Base-by-base conservation (phyloP, 169 alveolate genomes). In the Plasmodium sp. region DNA sequence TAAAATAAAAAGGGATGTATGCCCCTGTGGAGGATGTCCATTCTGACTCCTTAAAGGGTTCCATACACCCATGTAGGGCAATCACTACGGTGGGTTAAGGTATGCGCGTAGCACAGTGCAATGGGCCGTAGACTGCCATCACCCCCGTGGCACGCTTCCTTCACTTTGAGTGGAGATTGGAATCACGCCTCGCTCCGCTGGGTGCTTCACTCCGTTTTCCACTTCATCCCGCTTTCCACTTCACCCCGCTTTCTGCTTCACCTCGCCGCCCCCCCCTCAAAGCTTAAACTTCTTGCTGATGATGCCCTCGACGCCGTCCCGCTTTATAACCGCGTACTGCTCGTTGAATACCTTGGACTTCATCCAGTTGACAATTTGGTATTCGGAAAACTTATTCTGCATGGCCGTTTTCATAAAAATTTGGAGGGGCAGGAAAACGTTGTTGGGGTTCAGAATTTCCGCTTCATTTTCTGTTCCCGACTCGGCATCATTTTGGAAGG, bases 361-460 rank as follows among this genome's bases (percentile, higher is more conserved):
- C 96, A 96, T 92, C 98, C 98, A 96, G 16, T 96, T 83, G 39
- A 90, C 95, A 62, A 96, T 96, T 48, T 95, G 98, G 71, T 96
- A 96, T 12, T 92, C 95, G 54, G 94, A 96, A 74, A 96, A 96
- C 93, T 96, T 96, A 95, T 93, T 95, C 75, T 94, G 93, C 94
- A 91, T 92, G 27, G 97, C 97, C 33, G 96, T 95, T 71, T 93
- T 85, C 90, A 96, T 84, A 75, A 96, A 96, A 16, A 96, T 73
- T 22, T 90, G 43, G 3, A 81, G 45, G 4, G 96, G 95, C 43
- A 82, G 51, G 43, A 77, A 96, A 18, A 92, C 90, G 6, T 81
- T 83, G 39, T 93, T 94, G 2, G 88, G 94, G 84, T 95, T 96
- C 34, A 93, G 93, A 54, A 82, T 45, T 16, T 77, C 97, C 48